These are phyloP conservation scores for Nannochloropsis salina DNA, from an alignment of 108 stramenopile genomes.

Conservation along the genomic window DNA sequence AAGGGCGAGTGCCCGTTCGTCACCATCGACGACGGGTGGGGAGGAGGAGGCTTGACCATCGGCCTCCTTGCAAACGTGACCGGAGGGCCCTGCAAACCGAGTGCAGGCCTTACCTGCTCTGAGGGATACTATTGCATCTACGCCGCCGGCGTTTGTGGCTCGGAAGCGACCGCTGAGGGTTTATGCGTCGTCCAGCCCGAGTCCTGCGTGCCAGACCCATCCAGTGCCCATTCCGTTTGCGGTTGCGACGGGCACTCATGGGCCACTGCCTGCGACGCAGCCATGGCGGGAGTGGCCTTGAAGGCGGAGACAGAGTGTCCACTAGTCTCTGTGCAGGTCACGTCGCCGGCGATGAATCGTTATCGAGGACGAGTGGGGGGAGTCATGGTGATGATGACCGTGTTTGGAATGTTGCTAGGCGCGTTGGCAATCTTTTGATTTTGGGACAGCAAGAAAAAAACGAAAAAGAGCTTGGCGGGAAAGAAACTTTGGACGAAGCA, in stretches of 20 bases:
- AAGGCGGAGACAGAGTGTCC: not conserved
- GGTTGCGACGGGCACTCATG: conserved; percentile 1
- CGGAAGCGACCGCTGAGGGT: not conserved
- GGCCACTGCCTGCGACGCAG: not conserved
- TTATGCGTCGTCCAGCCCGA: not conserved
- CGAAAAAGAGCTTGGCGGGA: not conserved
- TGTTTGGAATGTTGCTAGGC: not conserved
- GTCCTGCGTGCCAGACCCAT: not conserved
- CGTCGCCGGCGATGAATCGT: not conserved
- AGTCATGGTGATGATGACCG: not conserved
- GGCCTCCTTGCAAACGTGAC: not conserved
- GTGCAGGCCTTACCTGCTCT: not conserved
- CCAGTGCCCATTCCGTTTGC: not conserved
- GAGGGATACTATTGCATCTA: not conserved
- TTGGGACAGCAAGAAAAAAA: not conserved
- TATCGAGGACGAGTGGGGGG: not conserved
- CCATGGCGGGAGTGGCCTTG: not conserved
- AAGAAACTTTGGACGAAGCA: not conserved
- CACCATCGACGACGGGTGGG: conserved; percentile 1
- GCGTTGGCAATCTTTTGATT: not conserved
- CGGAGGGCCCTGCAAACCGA: not conserved
- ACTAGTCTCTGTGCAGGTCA: not conserved
- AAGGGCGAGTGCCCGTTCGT: not conserved
- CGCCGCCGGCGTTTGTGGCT: not conserved
- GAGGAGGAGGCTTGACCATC: not conserved